phyloP scores from a whole-genome alignment of 228 moss, liverwort and hornwort species.

The Sphagnum magellanicum region DNA sequence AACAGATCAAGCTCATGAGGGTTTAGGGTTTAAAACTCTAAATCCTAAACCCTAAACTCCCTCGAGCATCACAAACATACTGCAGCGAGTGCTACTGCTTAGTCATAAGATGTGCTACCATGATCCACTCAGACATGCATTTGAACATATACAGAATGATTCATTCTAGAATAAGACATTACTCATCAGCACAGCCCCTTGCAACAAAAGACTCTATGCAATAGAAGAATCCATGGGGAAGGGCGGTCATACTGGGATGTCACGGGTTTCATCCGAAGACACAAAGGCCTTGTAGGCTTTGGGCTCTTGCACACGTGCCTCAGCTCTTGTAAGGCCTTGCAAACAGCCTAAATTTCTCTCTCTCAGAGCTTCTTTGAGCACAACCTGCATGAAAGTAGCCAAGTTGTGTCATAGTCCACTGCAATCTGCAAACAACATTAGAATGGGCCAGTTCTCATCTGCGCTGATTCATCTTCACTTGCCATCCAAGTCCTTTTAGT shows the following conservation, averaged over 20 bases:
- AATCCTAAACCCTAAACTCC: too few relatives aligned
- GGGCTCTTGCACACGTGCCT: constrained; percentile 55
- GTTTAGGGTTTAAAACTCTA: too few relatives aligned
- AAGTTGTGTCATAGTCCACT: background rate
- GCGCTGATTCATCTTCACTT: background rate
- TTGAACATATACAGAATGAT: too few relatives aligned
- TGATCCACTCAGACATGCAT: too few relatives aligned
- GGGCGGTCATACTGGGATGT: constrained; percentile 51
- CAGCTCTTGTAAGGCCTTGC: constrained; percentile 71
- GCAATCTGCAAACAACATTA: background rate
- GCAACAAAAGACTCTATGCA: too few relatives aligned
- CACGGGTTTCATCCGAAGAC: constrained; percentile 47
- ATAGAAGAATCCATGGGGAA: background rate
- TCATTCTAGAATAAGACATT: too few relatives aligned
- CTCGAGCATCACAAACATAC: too few relatives aligned
- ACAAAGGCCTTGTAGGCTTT: constrained; percentile 52
- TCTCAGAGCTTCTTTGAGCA: constrained; percentile 50
- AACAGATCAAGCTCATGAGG: background rate
- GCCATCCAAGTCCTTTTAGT: background rate
- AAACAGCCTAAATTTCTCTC: constrained; percentile 79
- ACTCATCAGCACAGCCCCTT: too few relatives aligned
- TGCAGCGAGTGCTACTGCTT: too few relatives aligned
- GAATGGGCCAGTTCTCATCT: background rate
- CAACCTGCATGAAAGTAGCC: constrained; percentile 26
- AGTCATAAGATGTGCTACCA: too few relatives aligned